Evolutionary conservation across 2,329 filamentous ascomycete genomes (phyloP), one percentile per base, ranked within the genome.

Genomic region (Colletotrichum brevisporum): DNA sequence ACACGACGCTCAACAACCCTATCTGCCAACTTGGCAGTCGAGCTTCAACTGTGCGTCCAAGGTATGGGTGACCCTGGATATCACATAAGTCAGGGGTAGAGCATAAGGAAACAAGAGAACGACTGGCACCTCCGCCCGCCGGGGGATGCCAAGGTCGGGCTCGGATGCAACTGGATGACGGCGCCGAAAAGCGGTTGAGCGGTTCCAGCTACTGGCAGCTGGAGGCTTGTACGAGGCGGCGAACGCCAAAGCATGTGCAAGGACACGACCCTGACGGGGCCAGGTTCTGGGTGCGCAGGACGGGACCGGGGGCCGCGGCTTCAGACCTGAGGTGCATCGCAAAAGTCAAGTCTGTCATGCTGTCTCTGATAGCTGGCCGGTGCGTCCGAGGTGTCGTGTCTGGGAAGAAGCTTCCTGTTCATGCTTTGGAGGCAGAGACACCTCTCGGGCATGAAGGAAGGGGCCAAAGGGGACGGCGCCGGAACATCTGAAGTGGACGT

Each of bases 281-380:
- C 48, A 13, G 61, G 53, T 31, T 27, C 31, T 58, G 24, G n/a
- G 45, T 41, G 62, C 39, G 50, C 26, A 56, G 27, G 48, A 6
- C 31, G 12, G 18, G 60, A n/a, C 24, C 36, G 41, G 54, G n/a
- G 10, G 18, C 47, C 27, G 55, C 31, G 31, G 31, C 47, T 36
- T 48, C 65, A 58, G 48, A 59, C 48, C 55, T 47, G 36, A 60
- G 62, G 51, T 41, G 66, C 66, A 66, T 59, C 36, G 50, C 62
- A 52, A 66, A 65, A 59, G 61, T 52, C 54, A 60, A 60, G 41
- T 60, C 62, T 53, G 50, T 69, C 62, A 66, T 69, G 66, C 62
- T 57, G 59, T 50, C 41, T 31, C 48, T 59, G 54, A 58, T 54
- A 27, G 54, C 26, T 60, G 54, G 66, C 62, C 62, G 31, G 18